These are phyloP conservation scores for Nicotiana benthamiana DNA, from an alignment of 257 asterid species.

Conservation along the genomic window DNA sequence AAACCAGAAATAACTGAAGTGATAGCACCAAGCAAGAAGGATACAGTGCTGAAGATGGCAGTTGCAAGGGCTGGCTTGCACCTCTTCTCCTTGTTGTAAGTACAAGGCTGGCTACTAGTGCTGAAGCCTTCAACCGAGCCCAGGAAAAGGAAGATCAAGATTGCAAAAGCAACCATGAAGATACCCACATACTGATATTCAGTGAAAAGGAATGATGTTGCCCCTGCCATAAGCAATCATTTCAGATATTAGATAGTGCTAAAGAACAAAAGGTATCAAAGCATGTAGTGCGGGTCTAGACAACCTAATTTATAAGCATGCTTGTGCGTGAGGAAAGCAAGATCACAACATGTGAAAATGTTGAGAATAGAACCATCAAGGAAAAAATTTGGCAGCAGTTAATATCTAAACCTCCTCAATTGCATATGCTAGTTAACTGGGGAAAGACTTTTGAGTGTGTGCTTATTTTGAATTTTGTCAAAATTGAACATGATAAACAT, in stretches of 20 bases:
- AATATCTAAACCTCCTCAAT: background rate
- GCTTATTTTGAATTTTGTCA: background rate
- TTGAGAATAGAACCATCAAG: background rate
- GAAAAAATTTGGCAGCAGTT: background rate
- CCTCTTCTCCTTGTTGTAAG: constrained; percentile 38
- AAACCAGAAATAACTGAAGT: constrained; percentile 82
- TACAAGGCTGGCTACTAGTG: constrained; percentile 47
- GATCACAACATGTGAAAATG: background rate
- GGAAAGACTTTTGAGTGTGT: background rate
- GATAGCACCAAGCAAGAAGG: constrained; percentile 83
- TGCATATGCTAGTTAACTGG: background rate
- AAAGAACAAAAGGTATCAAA: background rate
- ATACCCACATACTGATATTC: constrained; percentile 73
- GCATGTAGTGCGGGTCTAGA: background rate
- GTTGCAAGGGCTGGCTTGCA: constrained; percentile 86
- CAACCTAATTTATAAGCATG: background rate
- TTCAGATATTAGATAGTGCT: background rate
- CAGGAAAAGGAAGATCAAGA: constrained; percentile 78
- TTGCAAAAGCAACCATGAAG: constrained; percentile 85
- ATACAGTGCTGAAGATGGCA: constrained; percentile 67
- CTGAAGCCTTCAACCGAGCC: constrained; percentile 95
- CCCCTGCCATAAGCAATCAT: constrained; percentile 42
- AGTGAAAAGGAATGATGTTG: constrained; percentile 78
- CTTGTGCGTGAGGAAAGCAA: background rate
- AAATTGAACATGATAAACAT: background rate